Conservation (phyloP, 768 basidiomycete species). For the Sarcodon aspratus region DNA sequence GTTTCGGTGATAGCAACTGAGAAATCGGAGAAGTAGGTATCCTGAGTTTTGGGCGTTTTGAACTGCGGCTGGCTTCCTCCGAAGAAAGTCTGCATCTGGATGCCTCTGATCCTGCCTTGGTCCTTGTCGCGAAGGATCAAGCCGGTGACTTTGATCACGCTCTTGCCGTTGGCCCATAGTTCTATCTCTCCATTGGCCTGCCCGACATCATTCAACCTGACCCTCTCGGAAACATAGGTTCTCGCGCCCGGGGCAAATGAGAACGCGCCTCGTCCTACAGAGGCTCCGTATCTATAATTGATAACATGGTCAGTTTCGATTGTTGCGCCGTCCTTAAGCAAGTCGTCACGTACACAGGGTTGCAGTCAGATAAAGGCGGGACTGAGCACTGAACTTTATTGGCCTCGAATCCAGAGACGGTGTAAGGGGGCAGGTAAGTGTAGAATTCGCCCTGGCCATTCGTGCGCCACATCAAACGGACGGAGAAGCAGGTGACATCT, state of each 20-base stretch:
- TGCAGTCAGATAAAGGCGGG: constrained; percentile 38
- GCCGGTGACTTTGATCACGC: constrained; percentile 45
- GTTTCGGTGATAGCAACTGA: constrained; percentile 47
- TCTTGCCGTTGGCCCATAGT: constrained; percentile 54
- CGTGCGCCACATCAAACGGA: constrained; percentile 62
- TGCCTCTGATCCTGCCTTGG: constrained; percentile 46
- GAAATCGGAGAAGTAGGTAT: constrained; percentile 59
- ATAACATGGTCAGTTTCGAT: too few species aligned
- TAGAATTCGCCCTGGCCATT: constrained; percentile 29
- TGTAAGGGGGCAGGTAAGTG: constrained; percentile 30
- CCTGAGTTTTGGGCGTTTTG: constrained; percentile 53
- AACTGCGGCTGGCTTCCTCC: constrained; percentile 40
- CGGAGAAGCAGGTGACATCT: constrained; percentile 48
- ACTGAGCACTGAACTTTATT: constrained; percentile 41
- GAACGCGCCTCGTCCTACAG: constrained; percentile 60
- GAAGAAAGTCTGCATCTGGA: constrained; percentile 75
- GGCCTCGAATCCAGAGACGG: constrained; percentile 24
- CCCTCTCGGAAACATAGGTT: constrained; percentile 54
- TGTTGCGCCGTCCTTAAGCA: too few species aligned
- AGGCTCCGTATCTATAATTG: constrained; percentile 35
- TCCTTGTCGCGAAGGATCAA: constrained; percentile 40
- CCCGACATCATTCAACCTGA: constrained; percentile 64
- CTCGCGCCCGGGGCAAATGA: constrained; percentile 47
- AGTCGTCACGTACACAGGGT: constrained; percentile 39
- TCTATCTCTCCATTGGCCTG: constrained; percentile 62